phyloP scores from a whole-genome alignment of 345 rosid species.

The Rhodamnia argentea region DNA sequence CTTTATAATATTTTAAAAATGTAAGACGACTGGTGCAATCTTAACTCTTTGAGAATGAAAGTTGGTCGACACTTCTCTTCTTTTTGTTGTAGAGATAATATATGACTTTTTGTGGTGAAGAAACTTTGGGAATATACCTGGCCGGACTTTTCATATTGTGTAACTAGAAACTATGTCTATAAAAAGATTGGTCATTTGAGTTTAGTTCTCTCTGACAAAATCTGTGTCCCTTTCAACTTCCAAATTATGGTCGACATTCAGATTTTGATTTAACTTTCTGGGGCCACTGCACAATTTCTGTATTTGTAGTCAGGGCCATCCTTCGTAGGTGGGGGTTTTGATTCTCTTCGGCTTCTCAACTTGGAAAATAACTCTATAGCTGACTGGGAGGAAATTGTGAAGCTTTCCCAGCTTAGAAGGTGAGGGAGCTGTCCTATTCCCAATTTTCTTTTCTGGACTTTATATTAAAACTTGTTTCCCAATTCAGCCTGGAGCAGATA shows the following conservation, averaged over 20 bases:
- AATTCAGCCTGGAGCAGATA: constrained; percentile 77
- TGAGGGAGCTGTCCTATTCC: constrained; percentile 11
- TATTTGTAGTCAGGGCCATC: constrained; percentile 35
- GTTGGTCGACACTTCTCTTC: neutral
- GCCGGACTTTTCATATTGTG: neutral
- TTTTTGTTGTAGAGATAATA: neutral
- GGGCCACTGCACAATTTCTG: neutral
- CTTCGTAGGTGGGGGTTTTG: constrained; percentile 40
- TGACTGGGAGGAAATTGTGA: constrained; percentile 78
- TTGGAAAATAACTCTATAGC: constrained; percentile 74
- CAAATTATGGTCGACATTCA: neutral
- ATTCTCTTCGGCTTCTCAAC: constrained; percentile 66
- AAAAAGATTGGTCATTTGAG: neutral
- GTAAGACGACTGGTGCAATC: neutral
- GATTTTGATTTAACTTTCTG: neutral
- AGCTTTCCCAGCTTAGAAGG: constrained; percentile 71
- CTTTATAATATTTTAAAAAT: neutral
- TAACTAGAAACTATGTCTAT: neutral
- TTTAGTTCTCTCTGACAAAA: neutral
- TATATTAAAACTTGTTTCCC: neutral
- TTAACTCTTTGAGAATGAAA: neutral
- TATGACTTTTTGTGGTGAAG: neutral
- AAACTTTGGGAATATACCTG: neutral
- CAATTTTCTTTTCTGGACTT: neutral
- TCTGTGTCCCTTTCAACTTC: neutral